A percentile compares a stretch with the other conserved stretches of the same genome.
Conservation (phyloP, 371 early-diverging fungal genomes). For the Coemansia sp. region DNA sequence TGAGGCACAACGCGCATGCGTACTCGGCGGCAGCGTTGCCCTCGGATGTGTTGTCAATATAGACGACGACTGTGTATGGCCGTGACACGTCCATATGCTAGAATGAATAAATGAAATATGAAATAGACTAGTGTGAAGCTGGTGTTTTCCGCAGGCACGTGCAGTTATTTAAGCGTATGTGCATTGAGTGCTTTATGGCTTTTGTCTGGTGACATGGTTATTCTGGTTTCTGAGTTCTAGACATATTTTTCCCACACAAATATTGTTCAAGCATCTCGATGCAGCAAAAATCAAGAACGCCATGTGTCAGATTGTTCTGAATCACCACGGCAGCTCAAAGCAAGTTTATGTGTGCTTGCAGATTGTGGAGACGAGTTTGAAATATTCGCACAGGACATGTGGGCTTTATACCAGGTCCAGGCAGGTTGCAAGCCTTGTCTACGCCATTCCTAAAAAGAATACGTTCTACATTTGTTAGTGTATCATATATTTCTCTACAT, state of each 20-base stretch:
- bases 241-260: neutral
- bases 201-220: slow-evolving; percentile 11
- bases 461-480: too few relatives aligned
- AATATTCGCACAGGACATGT: too few relatives aligned
- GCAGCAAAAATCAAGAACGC: neutral
- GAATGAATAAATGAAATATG: neutral
- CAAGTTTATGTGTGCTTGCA: too few relatives aligned
- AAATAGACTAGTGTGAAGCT: neutral
- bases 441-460: too few relatives aligned
- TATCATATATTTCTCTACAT: too few relatives aligned
- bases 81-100: slow-evolving; percentile 14
- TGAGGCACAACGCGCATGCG: slow-evolving; percentile 43
- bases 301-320: neutral
- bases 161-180: neutral
- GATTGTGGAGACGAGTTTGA: too few relatives aligned
- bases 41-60: slow-evolving; percentile 38
- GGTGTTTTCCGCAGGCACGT: neutral
- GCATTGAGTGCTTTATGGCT: slow-evolving; percentile 10
- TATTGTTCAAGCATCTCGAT: too few relatives aligned
- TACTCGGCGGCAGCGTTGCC: slow-evolving; percentile 50
- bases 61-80: slow-evolving; percentile 48
- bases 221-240: neutral
- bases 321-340: too few relatives aligned
- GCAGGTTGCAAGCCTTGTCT: too few relatives aligned
- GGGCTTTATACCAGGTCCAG: too few relatives aligned